Evolutionary conservation across 495 filamentous ascomycete species (phyloP).

Genomic region (Penicillium cinerascens): DNA sequence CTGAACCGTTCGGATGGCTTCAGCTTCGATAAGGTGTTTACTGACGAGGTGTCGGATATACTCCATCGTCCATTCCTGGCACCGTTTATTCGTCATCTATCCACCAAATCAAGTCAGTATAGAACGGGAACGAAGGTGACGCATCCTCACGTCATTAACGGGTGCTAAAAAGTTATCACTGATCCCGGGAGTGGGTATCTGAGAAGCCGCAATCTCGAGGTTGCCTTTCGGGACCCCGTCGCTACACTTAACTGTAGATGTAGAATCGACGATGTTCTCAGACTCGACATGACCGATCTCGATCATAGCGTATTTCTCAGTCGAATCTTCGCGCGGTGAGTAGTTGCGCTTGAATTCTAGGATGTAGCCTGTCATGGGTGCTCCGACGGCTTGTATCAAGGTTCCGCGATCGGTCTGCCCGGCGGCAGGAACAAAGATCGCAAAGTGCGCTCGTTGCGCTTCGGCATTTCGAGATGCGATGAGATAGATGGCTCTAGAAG

Average conservation of each 20-base stretch:
- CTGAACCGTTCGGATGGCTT: conserved; percentile 30
- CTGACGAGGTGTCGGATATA: conserved; percentile 27
- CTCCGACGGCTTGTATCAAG: conserved; percentile 32
- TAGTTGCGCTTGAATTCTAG: conserved; percentile 34
- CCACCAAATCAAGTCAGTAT: background rate
- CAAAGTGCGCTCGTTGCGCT: conserved; percentile 31
- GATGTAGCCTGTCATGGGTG: conserved; percentile 30
- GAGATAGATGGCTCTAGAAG: conserved; percentile 20
- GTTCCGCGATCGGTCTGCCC: conserved; percentile 14
- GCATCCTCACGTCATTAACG: conserved; percentile 29
- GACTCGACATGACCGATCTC: conserved; percentile 24
- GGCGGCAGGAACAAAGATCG: conserved; percentile 31
- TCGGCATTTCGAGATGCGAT: conserved; percentile 19
- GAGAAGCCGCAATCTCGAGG: conserved; percentile 28
- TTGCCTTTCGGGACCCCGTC: conserved; percentile 22
- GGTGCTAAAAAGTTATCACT: conserved; percentile 36
- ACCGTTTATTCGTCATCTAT: conserved; percentile 31
- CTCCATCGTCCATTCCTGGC: conserved; percentile 40
- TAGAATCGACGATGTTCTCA: conserved; percentile 21
- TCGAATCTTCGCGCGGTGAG: conserved; percentile 5
- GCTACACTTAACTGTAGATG: background rate
- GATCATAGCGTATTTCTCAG: conserved; percentile 10
- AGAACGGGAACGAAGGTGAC: background rate
- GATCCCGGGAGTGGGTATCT: conserved; percentile 28
- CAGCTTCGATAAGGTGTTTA: conserved; percentile 18